These are phyloP conservation scores for Aspergillus nomiae DNA, from an alignment of 2,329 filamentous ascomycete species.

Conservation along the genomic window DNA sequence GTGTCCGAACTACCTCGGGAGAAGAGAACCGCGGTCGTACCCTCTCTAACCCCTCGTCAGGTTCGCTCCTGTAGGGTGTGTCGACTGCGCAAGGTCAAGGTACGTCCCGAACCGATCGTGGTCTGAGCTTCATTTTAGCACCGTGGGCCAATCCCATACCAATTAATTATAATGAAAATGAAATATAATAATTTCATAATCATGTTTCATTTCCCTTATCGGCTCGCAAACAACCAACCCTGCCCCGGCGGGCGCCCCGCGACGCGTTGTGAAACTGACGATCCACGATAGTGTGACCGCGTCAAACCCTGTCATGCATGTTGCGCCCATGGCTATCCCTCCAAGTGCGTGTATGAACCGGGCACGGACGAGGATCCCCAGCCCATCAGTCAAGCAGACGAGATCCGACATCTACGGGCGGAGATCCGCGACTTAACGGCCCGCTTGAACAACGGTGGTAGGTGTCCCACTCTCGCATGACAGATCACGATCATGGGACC, in stretches of 20 bases:
- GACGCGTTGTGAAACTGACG: conserved; percentile 5
- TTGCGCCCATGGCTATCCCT: conserved; percentile 42
- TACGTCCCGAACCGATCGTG: conserved; percentile 23
- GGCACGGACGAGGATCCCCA: conserved; percentile 34
- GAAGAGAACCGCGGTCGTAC: conserved; percentile 22
- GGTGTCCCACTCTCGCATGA: neutral
- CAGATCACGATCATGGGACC: neutral
- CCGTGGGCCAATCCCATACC: neutral
- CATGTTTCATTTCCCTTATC: neutral
- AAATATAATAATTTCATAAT: neutral
- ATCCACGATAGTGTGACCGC: conserved; percentile 36
- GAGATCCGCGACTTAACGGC: conserved; percentile 36
- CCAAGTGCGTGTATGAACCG: conserved; percentile 40
- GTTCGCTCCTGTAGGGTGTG: conserved; percentile 43
- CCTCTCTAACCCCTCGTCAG: conserved; percentile 30
- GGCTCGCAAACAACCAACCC: neutral
- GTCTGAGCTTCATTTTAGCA: conserved; percentile 1
- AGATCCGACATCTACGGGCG: conserved; percentile 37
- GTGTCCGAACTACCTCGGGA: conserved; percentile 16
- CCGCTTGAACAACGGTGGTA: conserved; percentile 32
- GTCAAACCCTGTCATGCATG: conserved; percentile 43
- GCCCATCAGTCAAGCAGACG: conserved; percentile 39
- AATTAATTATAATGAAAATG: neutral
- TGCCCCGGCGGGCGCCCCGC: neutral
- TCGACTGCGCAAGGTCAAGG: conserved; percentile 42